A percentile compares a stretch with the other conserved stretches of the same genome.
phyloP scores from a whole-genome alignment of 1,284 basidiomycete genomes.

The Apiotrichum sp. region DNA sequence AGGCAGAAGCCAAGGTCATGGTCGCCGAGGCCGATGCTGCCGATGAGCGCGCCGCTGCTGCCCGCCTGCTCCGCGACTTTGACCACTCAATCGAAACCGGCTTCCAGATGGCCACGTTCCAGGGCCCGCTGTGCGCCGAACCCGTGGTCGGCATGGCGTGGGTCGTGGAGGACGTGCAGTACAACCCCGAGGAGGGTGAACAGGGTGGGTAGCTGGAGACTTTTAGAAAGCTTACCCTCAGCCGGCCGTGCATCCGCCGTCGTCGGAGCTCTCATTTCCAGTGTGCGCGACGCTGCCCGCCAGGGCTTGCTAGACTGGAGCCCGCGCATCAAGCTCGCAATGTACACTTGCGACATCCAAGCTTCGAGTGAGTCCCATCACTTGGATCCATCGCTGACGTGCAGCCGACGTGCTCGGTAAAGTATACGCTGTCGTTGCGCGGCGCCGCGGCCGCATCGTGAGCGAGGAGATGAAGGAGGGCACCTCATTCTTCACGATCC shows the following conservation, averaged over 20 bases:
- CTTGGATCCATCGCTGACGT: background rate
- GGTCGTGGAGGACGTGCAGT: slow-evolving; percentile 68
- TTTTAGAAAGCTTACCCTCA: too few species aligned
- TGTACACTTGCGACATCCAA: slow-evolving; percentile 99
- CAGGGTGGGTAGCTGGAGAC: background rate
- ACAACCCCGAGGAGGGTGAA: slow-evolving; percentile 52
- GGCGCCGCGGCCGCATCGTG: slow-evolving; percentile 82
- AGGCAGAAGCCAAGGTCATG: slow-evolving; percentile 7
- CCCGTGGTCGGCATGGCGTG: slow-evolving; percentile 91
- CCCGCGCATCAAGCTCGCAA: slow-evolving; percentile 90
- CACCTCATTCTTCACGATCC: slow-evolving; percentile 88
- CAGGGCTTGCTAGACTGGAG: slow-evolving; percentile 94
- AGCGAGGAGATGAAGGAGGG: slow-evolving; percentile 99
- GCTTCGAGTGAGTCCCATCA: slow-evolving; percentile 68
- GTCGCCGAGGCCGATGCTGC: slow-evolving; percentile 28
- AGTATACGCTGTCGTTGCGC: slow-evolving; percentile 91
- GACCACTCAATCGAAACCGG: slow-evolving; percentile 82
- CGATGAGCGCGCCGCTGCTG: slow-evolving; percentile 24
- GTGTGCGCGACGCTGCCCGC: slow-evolving; percentile 80
- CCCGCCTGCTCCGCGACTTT: slow-evolving; percentile 55
- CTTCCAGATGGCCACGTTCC: slow-evolving; percentile 89
- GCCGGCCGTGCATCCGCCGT: slow-evolving; percentile 61
- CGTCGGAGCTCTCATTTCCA: slow-evolving; percentile 81
- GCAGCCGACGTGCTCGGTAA: slow-evolving; percentile 94
- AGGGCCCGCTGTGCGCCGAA: slow-evolving; percentile 91